These are phyloP conservation scores for Mycosphaerella sp. DNA, from an alignment of 2,329 filamentous ascomycete genomes.

Conservation along the genomic window DNA sequence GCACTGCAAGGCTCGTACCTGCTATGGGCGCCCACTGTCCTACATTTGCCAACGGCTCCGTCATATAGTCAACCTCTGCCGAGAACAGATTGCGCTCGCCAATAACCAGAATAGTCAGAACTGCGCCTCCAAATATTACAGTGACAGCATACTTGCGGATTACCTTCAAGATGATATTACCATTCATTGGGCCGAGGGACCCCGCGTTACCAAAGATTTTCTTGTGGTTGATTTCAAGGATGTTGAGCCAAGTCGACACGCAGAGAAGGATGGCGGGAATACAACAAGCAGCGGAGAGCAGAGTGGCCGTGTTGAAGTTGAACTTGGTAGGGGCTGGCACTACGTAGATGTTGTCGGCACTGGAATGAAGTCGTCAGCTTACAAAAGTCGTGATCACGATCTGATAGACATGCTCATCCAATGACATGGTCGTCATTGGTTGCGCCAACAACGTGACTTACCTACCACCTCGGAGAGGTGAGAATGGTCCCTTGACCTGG, in stretches of 20 bases:
- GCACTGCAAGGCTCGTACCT: conserved; percentile 51
- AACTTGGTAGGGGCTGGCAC: conserved; percentile 53
- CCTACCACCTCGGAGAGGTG: conserved; percentile 51
- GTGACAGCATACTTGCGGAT: conserved; percentile 45
- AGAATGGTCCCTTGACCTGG: conserved; percentile 44
- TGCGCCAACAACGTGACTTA: too few relatives aligned
- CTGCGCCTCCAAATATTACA: conserved; percentile 53
- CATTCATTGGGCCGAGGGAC: conserved; percentile 17
- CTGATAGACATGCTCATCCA: too few relatives aligned
- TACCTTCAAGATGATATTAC: conserved; percentile 4
- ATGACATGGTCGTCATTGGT: too few relatives aligned
- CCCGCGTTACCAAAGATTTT: conserved; percentile 36
- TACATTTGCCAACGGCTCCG: conserved; percentile 57
- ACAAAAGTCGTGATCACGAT: too few relatives aligned
- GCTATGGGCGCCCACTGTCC: conserved; percentile 57
- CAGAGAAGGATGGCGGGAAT: conserved; percentile 59
- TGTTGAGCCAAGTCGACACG: conserved; percentile 58
- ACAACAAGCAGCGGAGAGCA: conserved; percentile 59
- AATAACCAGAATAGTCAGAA: conserved; percentile 54
- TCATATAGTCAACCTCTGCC: conserved; percentile 50
- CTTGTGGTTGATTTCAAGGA: conserved; percentile 57
- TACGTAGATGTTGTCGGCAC: conserved; percentile 57
- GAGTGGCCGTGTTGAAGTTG: conserved; percentile 54
- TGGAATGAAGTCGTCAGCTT: too few relatives aligned
- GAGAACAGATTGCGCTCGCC: conserved; percentile 63